Conservation (phyloP, 768 basidiomycete species). For the Boletus vermiculosoides region DNA sequence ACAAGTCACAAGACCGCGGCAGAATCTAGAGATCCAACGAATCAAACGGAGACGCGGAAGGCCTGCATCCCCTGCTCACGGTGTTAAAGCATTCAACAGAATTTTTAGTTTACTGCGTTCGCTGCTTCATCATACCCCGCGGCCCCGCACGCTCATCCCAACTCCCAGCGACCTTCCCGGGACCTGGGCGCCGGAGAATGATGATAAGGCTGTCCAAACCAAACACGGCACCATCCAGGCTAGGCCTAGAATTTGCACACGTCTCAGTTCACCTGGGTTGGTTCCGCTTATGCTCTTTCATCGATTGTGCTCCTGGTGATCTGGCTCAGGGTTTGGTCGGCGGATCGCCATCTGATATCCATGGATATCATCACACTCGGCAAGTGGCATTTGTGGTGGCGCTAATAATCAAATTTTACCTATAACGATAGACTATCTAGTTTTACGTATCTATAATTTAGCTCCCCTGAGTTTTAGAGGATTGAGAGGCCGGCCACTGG, state of each 20-base stretch:
- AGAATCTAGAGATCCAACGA: neutral
- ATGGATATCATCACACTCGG: constrained; percentile 39
- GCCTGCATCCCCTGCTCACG: neutral
- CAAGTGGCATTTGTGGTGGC: constrained; percentile 37
- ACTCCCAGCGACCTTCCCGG: neutral
- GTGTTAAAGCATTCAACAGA: neutral
- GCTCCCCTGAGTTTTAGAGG: too few species aligned
- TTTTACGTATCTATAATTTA: neutral
- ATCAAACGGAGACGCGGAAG: neutral
- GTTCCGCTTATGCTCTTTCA: constrained; percentile 37
- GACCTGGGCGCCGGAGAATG: neutral
- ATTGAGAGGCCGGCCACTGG: neutral
- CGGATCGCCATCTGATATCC: constrained; percentile 11
- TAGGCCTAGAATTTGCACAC: constrained; percentile 24
- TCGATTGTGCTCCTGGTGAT: too few species aligned
- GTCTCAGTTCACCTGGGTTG: constrained; percentile 44
- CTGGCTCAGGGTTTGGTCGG: neutral
- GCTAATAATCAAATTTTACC: constrained; percentile 22
- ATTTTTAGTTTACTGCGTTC: neutral
- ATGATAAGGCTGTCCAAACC: neutral
- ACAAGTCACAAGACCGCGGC: neutral
- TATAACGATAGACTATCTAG: too few species aligned
- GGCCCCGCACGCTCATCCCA: too few species aligned
- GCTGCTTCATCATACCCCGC: neutral
- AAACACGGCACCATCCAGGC: neutral